These are phyloP conservation scores for Amanita inopinata DNA, from an alignment of 768 basidiomycete species.

Conservation along the genomic window DNA sequence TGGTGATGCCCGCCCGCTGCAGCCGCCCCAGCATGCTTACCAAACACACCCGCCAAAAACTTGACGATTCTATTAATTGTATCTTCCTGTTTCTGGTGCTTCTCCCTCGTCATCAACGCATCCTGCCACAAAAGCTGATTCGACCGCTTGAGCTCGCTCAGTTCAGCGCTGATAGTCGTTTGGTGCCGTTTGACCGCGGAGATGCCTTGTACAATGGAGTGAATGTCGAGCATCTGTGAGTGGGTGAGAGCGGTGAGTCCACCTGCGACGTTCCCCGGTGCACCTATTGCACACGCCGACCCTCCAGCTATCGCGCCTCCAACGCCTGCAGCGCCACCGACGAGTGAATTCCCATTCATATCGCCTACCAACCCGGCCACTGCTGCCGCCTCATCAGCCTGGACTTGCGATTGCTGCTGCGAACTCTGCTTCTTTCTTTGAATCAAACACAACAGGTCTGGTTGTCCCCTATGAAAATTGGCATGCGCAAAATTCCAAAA, in stretches of 20 bases:
- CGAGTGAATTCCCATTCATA: conserved; percentile 1
- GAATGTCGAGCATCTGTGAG: conserved; percentile 62
- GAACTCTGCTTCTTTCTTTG: conserved; percentile 71
- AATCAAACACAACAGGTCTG: conserved; percentile 79
- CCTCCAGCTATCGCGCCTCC: not conserved
- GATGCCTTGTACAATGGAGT: conserved; percentile 73
- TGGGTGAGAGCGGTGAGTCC: conserved; percentile 21
- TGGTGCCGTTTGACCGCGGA: conserved; percentile 87
- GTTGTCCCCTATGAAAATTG: conserved; percentile 82
- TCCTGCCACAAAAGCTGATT: conserved; percentile 95
- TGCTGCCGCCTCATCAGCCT: not conserved
- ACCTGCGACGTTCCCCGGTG: not conserved
- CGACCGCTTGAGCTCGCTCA: conserved; percentile 79
- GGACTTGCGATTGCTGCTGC: conserved; percentile 16
- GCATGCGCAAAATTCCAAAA: conserved; percentile 90
- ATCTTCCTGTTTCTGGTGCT: conserved; percentile 89
- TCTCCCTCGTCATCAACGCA: conserved; percentile 63
- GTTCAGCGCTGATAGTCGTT: conserved; percentile 79
- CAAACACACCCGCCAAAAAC: conserved; percentile 91
- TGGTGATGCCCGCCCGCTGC: conserved; percentile 24
- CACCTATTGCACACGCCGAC: not conserved
- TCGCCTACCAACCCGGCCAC: conserved; percentile 1
- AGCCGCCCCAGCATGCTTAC: conserved; percentile 30
- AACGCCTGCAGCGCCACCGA: not conserved
- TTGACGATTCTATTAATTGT: conserved; percentile 93